Evolutionary conservation across 2,329 filamentous ascomycete genomes (phyloP), one percentile per base, ranked within the genome.

Genomic region (Fusarium foetens): DNA sequence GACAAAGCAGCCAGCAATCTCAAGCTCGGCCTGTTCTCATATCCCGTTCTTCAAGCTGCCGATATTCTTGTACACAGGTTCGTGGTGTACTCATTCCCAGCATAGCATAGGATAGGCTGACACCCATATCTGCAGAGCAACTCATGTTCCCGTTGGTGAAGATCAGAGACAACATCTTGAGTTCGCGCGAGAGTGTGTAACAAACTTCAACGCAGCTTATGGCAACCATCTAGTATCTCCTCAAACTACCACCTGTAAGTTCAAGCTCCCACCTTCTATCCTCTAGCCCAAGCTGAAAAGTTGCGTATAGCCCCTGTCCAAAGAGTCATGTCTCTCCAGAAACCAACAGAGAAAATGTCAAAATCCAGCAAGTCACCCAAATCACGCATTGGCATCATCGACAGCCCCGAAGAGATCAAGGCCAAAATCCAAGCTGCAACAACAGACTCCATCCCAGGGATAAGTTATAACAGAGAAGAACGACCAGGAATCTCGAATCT

Each of bases 121-220:
- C 35, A 41, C 6, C 13, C 23, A n/a, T n/a, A 2, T 39, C 49
- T 17, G 1, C 12, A 92, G 92, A 74, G 93, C 95, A 68, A 98
- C 95, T 2, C 94, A 98, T 82, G 95, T 99, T 29, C 96, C 96
- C 16, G 95, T 99, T 4, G 96, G 96, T n/a, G 93, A 97, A 74
- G 96, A 99, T 80, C 96, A 99, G 82, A 87, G 86, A 62, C 96
- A 99, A 77, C 96, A 99, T 82, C 89, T 99, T 27, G 96, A 99
- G 80, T 97, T 98, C 79, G 91, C 95, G 2, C 89, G 96, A 58
- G 92, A 97, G 79, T 92, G 94, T 70, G 96, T 92, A 13, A 92
- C 89, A 66, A 93, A 93, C 78, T 98, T 99, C 84, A 98, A 98
- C 81, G 86, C 93, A 78, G 82, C 88, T 5, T 94, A 93, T 75